Base-by-base conservation (phyloP, 2,329 filamentous ascomycete species). In the Didymella exigua region DNA sequence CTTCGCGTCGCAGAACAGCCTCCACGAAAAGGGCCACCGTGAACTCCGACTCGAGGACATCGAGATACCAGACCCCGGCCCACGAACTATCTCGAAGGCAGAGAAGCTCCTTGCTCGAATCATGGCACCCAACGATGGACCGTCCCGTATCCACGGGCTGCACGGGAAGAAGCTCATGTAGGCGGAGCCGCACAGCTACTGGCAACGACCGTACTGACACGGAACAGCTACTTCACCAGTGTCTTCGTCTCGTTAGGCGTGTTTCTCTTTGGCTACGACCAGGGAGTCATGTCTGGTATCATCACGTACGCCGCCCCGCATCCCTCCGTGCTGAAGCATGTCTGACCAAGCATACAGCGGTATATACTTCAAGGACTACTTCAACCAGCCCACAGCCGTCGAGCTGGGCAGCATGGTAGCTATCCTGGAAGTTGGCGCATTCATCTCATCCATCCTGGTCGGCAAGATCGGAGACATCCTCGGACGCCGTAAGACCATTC, bases 341-440 rank as follows among this genome's bases (percentile, higher is more conserved):
- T 67, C 70, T 75, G 62, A 71, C 13, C 31, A 65, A 64, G 47
- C 49, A 31, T 51, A 66, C 70, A 97, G 93, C 54, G 93, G 93
- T 60, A 83, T 86, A 9, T 90, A 89, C 75, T 99, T 99, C 75
- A 90, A 88, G 75, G 86, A 93, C 73, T 96, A 96, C 75, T 98
- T 99, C 77, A 82, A 93, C 68, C 87, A 98, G 67, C 95, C 95
- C 18, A 89, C 90, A 21, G 85, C 86, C 66, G 91, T 92, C 41
- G 86, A 96, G 74, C 88, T 99, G 55, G 95, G 93, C 56, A 98
- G 93, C 24, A 98, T 98, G 89, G 95, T 99, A 54, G 93, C 95
- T 63, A 98, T 99, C 67, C 84, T 99, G 55, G 93, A 97, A 78
- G 81, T 98, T 48, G 95, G 95, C 56, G 95, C 95, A 31, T 89